Base-by-base conservation (phyloP, 345 rosid genomes). In the Citrus medica region DNA sequence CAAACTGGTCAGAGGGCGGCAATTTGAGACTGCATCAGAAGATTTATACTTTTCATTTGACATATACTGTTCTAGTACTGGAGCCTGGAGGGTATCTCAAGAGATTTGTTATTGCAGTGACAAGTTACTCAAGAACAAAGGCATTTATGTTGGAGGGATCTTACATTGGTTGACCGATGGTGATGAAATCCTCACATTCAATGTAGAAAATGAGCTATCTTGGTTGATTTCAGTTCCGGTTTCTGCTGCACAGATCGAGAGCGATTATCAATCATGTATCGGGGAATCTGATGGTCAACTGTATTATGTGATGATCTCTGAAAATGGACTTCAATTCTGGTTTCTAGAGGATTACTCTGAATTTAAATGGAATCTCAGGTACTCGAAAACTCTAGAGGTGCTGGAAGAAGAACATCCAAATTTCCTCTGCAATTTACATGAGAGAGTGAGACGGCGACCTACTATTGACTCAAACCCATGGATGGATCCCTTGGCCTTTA, bases 101-200 rank as follows among this genome's bases (percentile, higher is more conserved):
- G 90, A 82, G 74, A 75, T 74, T 13, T 87, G 88, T 63, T 51
- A 69, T 53, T 80, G 87, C 56, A 63, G 64, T 5, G 56, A 63
- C 59, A 62, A 62, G 5, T 37, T 85, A 9, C 60, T 56, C 77
- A 83, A 83, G 77, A 87, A 82, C 78, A 82, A 75, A 55, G 87
- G 88, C 30, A 2, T 80, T 48, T 82, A 59, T 46, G 58, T 77
- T 42, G 80, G 77, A 61, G 87, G 88, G 56, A 38, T 82, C 58
- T 33, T 87, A 27, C 85, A 85, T 67, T 87, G 90, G 90, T 77
- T 85, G 53, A 82, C 87, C 19, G 65, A 76, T 73, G 84, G 79
- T 22, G 82, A 82, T 42, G 63, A 83, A 66, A 77, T 87, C 67
- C 85, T 87, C 21, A 69, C 85, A 4, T 85, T 85, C 25, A 58